phyloP scores from a whole-genome alignment of 1,284 basidiomycete genomes.

The Ustilago curta region DNA sequence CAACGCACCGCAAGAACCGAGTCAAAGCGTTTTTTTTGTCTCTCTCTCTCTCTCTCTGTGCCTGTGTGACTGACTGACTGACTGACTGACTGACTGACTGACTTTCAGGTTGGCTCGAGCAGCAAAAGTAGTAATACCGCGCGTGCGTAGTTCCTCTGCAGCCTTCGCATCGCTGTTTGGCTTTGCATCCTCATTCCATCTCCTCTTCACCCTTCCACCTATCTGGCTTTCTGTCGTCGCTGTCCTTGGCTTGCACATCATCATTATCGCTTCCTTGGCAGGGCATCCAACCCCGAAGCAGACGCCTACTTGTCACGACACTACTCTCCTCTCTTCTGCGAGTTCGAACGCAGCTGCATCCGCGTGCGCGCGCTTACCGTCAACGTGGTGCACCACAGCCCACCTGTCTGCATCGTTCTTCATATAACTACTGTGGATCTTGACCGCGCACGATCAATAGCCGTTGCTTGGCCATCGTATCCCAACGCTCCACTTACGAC shows the following conservation, averaged over 20 bases:
- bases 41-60: no score
- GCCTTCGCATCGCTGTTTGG: not conserved
- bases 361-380: conserved; percentile 2
- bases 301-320: no score
- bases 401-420: conserved; percentile 14
- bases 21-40: no score
- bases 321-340: not conserved
- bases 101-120: not conserved
- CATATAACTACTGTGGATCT: conserved; percentile 9
- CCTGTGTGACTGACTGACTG: no score
- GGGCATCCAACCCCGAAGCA: no score
- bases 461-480: not conserved
- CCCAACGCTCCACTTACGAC: not conserved
- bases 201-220: not conserved
- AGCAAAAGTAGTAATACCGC: conserved; percentile 1
- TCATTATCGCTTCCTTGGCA: not conserved
- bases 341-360: not conserved
- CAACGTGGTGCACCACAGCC: conserved; percentile 1
- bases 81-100: no score
- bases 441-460: conserved; percentile 2
- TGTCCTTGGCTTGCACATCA: not conserved
- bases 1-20: no score
- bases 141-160: conserved; percentile 1
- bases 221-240: not conserved
- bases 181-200: conserved; percentile 2